These are phyloP conservation scores for Lepidium africanum DNA, from an alignment of 345 rosid genomes.

Conservation along the genomic window DNA sequence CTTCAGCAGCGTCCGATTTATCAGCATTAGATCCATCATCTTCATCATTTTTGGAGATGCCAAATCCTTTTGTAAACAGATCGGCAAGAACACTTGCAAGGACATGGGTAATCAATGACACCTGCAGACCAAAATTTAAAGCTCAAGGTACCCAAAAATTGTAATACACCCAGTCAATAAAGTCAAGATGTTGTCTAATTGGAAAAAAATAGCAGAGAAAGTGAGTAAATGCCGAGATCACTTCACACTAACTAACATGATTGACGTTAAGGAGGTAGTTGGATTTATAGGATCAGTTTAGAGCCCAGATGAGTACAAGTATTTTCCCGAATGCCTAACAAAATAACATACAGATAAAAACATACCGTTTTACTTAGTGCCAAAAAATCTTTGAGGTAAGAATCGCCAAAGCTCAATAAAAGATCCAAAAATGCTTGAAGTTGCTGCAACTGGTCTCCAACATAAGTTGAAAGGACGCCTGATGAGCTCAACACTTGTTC, in stretches of 20 bases:
- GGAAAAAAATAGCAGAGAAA: not conserved
- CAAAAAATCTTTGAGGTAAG: constrained; percentile 61
- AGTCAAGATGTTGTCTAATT: not conserved
- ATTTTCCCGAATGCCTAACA: not conserved
- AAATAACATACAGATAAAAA: not conserved
- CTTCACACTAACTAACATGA: not conserved
- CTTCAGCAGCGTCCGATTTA: constrained; percentile 50
- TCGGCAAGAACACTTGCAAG: constrained; percentile 66
- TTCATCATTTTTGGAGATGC: constrained; percentile 50
- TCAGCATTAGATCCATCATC: constrained; percentile 46
- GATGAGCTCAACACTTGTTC: constrained; percentile 41
- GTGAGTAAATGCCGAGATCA: not conserved
- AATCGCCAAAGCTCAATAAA: constrained; percentile 45
- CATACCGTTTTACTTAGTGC: constrained; percentile 64
- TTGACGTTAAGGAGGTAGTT: not conserved
- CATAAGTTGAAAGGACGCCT: constrained; percentile 25
- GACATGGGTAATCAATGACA: constrained; percentile 59
- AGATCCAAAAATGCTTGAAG: constrained; percentile 45
- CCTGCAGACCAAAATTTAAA: constrained; percentile 40
- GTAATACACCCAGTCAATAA: not conserved
- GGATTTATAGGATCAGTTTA: not conserved
- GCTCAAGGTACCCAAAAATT: not conserved
- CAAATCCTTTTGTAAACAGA: constrained; percentile 71
- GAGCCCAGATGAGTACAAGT: not conserved
- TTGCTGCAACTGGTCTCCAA: constrained; percentile 46